Conservation (phyloP, 176 grass and related monocot genomes). For the Ananas comosus region DNA sequence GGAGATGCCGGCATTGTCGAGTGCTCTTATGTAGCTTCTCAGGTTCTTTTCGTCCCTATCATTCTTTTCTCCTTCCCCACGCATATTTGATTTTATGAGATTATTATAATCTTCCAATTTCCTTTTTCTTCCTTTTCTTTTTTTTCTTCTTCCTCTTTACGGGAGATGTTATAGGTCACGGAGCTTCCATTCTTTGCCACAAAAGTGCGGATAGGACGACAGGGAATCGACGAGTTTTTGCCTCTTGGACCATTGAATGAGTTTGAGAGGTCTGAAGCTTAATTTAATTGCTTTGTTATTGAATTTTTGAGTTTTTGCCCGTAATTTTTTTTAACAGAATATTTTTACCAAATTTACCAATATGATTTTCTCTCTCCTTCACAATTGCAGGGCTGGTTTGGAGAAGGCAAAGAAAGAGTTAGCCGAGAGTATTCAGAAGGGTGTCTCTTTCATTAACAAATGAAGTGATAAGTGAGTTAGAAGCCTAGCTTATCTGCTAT, state of each 20-base stretch:
- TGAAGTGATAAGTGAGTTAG: slow-evolving; percentile 8
- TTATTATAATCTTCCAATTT: slow-evolving; percentile 12
- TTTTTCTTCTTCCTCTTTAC: slow-evolving; percentile 12
- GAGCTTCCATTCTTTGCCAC: slow-evolving; percentile 81
- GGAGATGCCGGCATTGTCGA: slow-evolving; percentile 79
- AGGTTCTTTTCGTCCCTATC: slow-evolving; percentile 25
- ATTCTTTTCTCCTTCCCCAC: neutral
- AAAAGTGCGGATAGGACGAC: slow-evolving; percentile 56
- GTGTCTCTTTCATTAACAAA: slow-evolving; percentile 61
- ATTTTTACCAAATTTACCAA: neutral
- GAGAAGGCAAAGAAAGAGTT: slow-evolving; percentile 83
- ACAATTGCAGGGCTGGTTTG: slow-evolving; percentile 42
- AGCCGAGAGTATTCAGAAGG: slow-evolving; percentile 65
- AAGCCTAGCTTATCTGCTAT: neutral
- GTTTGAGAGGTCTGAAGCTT: slow-evolving; percentile 50
- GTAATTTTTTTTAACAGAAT: neutral
- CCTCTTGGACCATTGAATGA: slow-evolving; percentile 68
- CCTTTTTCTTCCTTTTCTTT: slow-evolving; percentile 4
- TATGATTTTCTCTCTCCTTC: neutral
- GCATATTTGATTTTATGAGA: neutral
- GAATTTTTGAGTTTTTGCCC: neutral
- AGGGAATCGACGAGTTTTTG: slow-evolving; percentile 63
- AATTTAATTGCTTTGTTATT: neutral
- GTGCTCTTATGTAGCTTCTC: slow-evolving; percentile 72
- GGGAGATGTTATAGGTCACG: slow-evolving; percentile 46